Evolutionary conservation across 208 protist genomes (phyloP).

Genomic region (Acanthamoeba royreba): DNA sequence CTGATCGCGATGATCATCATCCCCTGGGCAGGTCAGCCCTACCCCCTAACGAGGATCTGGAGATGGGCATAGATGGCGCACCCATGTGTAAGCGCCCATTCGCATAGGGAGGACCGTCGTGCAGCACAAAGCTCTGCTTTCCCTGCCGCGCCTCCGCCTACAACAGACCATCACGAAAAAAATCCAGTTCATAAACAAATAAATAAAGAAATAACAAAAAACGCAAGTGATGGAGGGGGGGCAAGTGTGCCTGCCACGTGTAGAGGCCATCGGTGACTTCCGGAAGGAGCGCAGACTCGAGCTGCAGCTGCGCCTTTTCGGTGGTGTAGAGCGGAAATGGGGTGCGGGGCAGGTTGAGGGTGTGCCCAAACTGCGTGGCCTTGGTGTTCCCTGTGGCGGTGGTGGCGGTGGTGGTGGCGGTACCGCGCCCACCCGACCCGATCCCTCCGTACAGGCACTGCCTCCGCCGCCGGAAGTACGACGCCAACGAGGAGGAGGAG

Average conservation of each 20-base stretch:
- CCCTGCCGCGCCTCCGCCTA: neutral
- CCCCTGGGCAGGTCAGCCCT: neutral
- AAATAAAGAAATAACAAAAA: neutral
- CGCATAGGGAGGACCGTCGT: slow-evolving; percentile 88
- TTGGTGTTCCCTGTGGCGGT: neutral
- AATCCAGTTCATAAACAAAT: too few species aligned
- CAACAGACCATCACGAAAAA: too few species aligned
- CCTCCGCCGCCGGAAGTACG: too few species aligned
- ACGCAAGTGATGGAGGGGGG: neutral
- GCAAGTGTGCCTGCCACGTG: neutral
- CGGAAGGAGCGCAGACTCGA: neutral
- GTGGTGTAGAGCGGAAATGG: neutral
- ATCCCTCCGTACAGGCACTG: too few species aligned
- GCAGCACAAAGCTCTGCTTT: slow-evolving; percentile 77
- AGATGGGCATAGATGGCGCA: too few species aligned
- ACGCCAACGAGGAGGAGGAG: too few species aligned
- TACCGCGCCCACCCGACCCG: too few species aligned
- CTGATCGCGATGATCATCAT: neutral
- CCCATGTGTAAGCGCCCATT: slow-evolving; percentile 85
- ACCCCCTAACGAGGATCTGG: neutral
- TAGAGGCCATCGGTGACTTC: neutral
- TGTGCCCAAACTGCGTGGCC: neutral
- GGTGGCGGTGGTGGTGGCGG: too few species aligned
- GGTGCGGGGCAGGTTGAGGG: neutral
- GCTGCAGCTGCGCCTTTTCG: neutral